phyloP scores from a whole-genome alignment of 192 early-diverging fungal genomes.

The Lobulomyces angularis region DNA sequence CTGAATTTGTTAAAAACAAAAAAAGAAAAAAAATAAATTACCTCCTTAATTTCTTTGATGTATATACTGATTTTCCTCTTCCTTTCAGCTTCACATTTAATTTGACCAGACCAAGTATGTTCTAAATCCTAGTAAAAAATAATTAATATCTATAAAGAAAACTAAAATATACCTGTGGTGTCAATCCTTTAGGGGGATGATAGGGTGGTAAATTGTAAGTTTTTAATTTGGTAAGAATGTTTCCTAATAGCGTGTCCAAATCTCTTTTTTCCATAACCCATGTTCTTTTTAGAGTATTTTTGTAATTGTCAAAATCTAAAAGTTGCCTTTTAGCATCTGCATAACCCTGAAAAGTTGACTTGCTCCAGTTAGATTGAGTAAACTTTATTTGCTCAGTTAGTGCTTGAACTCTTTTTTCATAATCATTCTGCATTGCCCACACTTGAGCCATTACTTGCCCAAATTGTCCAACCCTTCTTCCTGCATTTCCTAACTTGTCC shows the following conservation, averaged over 20 bases:
- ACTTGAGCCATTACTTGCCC: conserved; percentile 64
- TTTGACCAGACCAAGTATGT: conserved; percentile 57
- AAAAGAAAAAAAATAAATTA: not conserved
- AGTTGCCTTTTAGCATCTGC: conserved; percentile 61
- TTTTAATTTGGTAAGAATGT: conserved; percentile 93
- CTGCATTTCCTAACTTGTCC: conserved; percentile 76
- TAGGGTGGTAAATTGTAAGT: conserved; percentile 87
- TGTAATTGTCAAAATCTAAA: conserved; percentile 70
- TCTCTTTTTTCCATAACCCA: conserved; percentile 90
- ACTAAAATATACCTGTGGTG: conserved; percentile 27
- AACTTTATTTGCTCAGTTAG: conserved; percentile 58
- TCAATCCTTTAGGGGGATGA: conserved; percentile 61
- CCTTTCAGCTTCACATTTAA: conserved; percentile 60
- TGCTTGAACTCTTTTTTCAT: conserved; percentile 65
- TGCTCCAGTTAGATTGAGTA: conserved; percentile 56
- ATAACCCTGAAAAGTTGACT: conserved; percentile 55
- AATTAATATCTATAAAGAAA: not conserved
- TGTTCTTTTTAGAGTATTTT: conserved; percentile 60
- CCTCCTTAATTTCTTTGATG: conserved; percentile 56
- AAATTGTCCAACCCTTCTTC: conserved; percentile 85
- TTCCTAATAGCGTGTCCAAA: conserved; percentile 79
- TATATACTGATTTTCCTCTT: conserved; percentile 73
- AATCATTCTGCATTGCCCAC: conserved; percentile 91
- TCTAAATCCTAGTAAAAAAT: conserved; percentile 57
- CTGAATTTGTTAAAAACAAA: conserved; percentile 8